These are phyloP conservation scores for Raffaelea albimanens DNA, from an alignment of 2,329 filamentous ascomycete species.

Conservation along the genomic window DNA sequence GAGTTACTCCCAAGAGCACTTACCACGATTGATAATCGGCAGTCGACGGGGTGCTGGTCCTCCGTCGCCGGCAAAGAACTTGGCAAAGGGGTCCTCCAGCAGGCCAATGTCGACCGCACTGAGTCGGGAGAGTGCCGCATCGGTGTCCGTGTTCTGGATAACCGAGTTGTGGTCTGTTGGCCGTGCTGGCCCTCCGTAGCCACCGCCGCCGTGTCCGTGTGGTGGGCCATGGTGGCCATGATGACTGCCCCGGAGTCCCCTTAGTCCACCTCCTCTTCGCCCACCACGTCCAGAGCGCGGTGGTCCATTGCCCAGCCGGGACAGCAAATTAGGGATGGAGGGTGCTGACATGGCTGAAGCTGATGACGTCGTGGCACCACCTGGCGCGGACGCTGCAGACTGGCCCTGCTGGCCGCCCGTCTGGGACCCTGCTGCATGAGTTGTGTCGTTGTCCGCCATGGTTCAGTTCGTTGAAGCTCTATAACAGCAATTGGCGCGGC, in stretches of 20 bases:
- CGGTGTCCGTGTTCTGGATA: slow-evolving; percentile 83
- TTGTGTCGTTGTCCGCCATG: not conserved
- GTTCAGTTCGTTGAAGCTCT: not conserved
- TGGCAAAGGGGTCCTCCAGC: slow-evolving; percentile 70
- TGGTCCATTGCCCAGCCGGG: slow-evolving; percentile 33
- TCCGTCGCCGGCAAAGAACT: slow-evolving; percentile 48
- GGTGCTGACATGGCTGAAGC: slow-evolving; percentile 51
- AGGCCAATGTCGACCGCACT: slow-evolving; percentile 85
- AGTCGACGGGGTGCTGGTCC: slow-evolving; percentile 53
- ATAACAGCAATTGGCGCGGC: not conserved
- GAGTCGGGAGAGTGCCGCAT: slow-evolving; percentile 79
- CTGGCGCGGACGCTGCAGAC: slow-evolving; percentile 5
- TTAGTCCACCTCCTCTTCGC: not conserved
- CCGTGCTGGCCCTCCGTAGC: slow-evolving; percentile 12
- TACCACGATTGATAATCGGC: slow-evolving; percentile 91
- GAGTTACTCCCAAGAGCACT: slow-evolving; percentile 9
- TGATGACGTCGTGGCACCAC: not conserved
- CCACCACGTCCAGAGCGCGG: slow-evolving; percentile 7
- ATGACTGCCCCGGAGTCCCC: slow-evolving; percentile 9
- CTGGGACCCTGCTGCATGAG: not conserved
- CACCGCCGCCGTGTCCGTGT: slow-evolving; percentile 21
- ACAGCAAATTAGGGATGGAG: slow-evolving; percentile 72
- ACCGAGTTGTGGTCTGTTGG: slow-evolving; percentile 53
- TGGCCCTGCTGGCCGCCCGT: not conserved
- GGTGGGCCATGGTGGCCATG: slow-evolving; percentile 1